A percentile compares a stretch with the other conserved stretches of the same genome.
Conservation (phyloP, 768 basidiomycete genomes). For the Coprinopsis strossmayeri region DNA sequence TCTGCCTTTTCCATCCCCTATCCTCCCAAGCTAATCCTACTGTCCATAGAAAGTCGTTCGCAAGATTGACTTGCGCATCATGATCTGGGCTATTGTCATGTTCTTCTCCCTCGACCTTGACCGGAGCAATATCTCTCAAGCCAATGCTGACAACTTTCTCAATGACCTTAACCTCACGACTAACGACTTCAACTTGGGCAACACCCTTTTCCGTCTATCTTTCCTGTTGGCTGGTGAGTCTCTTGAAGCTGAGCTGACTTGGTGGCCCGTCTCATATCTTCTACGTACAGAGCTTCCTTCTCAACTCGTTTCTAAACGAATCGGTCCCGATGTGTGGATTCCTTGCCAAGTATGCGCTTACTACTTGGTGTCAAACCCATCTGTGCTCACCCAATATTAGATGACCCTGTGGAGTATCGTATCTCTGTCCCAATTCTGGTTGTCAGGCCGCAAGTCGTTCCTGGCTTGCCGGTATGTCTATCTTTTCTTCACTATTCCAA, state of each 20-base stretch:
- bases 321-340: conserved; percentile 66
- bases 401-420: conserved; percentile 53
- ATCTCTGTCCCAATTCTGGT: conserved; percentile 54
- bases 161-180: conserved; percentile 53
- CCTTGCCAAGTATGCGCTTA: conserved; percentile 39
- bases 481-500: background rate
- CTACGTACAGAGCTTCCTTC: conserved; percentile 47
- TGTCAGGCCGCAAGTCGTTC: conserved; percentile 46
- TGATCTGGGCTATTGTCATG: conserved; percentile 57
- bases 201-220: conserved; percentile 46
- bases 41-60: conserved; percentile 39
- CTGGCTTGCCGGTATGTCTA: conserved; percentile 39
- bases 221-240: conserved; percentile 36
- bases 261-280: background rate
- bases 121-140: conserved; percentile 55
- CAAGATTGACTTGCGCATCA: conserved; percentile 54
- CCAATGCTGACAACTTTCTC: conserved; percentile 68
- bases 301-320: conserved; percentile 58
- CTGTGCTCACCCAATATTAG: conserved; percentile 16
- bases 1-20: background rate
- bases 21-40: background rate
- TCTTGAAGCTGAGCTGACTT: background rate
- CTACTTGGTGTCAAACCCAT: background rate
- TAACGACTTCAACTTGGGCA: conserved; percentile 59
- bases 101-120: conserved; percentile 58